Base-by-base conservation (phyloP, 164 flowering plant genomes). In the Taxillus chinensis region DNA sequence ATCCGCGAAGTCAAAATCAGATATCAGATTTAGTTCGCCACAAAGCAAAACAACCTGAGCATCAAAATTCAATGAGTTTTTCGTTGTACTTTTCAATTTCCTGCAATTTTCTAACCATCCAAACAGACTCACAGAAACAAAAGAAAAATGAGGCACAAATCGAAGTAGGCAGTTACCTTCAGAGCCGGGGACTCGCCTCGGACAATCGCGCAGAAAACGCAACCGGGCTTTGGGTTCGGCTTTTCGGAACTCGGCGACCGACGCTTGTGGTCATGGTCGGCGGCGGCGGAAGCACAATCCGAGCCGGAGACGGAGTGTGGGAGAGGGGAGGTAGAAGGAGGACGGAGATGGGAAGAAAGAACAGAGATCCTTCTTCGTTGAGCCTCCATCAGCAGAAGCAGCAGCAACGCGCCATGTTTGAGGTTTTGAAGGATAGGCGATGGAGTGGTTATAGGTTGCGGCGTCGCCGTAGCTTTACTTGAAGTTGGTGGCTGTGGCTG, bases 191-290 rank as follows among this genome's bases (percentile, higher is more conserved):
- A 75, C 63, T 87, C 79, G 3, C 92, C 92, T 13, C 74, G 72
- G 55, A 84, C 68, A 70, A 90, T 90, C 81, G 67, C 75, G 68
- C 97, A 90, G 60, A 90, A 90, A 41, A 87, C 77, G 60, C 95
- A 90, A 71, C 60, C 64, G n/a, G 61, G 68, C 5, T 56, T 59
- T 5, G 41, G 27, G 7, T 68, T 43, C 39, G 10, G 39, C 15
- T 41, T 45, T 12, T 53, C 8, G 8, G 51, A 56, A 39, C 17
- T 41, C 2, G 4, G 11, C 58, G 49, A 67, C 16, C 37, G 55
- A 52, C 27, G 55, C 3, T 1, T 27, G 7, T 15, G 6, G 5
- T 15, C 55, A n/a, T 52, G 13, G 13, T 48, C 4, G 51, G 46
- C 5, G 13, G 55, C 55, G 46, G 9, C 3, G 4, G 69, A 40